Base-by-base conservation (phyloP, 2,329 filamentous ascomycete species). In the Macroventuria anomochaeta region DNA sequence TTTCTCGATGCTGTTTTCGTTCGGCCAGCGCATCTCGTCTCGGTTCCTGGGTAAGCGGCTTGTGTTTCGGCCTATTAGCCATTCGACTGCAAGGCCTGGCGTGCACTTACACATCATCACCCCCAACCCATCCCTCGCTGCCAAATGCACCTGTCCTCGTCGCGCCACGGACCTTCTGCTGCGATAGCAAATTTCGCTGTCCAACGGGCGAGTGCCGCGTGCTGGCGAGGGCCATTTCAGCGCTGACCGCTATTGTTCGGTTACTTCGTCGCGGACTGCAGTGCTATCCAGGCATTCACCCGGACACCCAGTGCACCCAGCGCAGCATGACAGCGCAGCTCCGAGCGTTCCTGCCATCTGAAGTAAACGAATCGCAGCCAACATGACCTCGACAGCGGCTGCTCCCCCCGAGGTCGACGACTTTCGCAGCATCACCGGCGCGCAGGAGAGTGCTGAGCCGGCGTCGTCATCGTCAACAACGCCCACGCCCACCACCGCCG, bases 401-500 rank as follows among this genome's bases (percentile, higher is more conserved):
- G 51, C 47, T 52, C 13, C 15, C 34, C 33, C 39, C 11, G 44
- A 38, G 33, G 33, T 15, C 58, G 59, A 62, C 59, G 66, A 58
- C 59, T 75, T 73, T 56, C 69, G 70, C 60, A 75, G 72, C 61
- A 61, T 75, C 41, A 71, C 70, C 33, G 75, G 71, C 56, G 67
- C 67, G 50, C 53, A 54, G 32, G 68, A 76, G 68, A 72, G 70
- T 48, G 69, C 70, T 48, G 75, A 76, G 63, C 74, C 74, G 32
- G 57, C 70, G 33, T 56, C 63, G 42, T 58, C 52, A 50, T 52
- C 48, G 47, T 48, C 53, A 13, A 52, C 60, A 25, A 57, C 58
- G 32, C 43, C 55, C 33, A 55, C 59, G 37, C 55, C 60, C 39
- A 52, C 59, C 39, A 46, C 53, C 15, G 31, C 57, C 13, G 39